These are phyloP conservation scores for Dendrocalamus sinicus DNA, from an alignment of 176 grass and related monocot species.

Conservation along the genomic window DNA sequence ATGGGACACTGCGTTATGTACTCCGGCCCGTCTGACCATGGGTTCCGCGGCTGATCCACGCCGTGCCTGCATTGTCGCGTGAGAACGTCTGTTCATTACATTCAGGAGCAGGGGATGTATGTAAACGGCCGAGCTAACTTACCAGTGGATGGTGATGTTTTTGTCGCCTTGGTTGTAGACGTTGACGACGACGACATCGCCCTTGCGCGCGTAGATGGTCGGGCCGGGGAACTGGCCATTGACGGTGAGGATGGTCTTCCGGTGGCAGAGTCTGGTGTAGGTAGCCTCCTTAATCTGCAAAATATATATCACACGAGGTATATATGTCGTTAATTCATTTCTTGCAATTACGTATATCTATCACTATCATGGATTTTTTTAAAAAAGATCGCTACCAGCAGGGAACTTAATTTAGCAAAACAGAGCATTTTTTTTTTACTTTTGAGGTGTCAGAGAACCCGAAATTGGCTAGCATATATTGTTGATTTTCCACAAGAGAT, in stretches of 20 bases:
- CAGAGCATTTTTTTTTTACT: too few species aligned
- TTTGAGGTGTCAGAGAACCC: too few species aligned
- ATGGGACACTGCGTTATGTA: conserved; percentile 35
- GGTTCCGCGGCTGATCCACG: conserved; percentile 61
- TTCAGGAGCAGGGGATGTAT: neutral
- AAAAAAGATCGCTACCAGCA: too few species aligned
- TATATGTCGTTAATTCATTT: neutral
- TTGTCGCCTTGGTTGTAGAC: conserved; percentile 65
- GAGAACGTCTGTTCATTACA: neutral
- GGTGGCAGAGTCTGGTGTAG: conserved; percentile 61
- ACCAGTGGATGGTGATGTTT: conserved; percentile 84
- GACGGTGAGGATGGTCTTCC: conserved; percentile 66
- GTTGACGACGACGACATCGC: conserved; percentile 58
- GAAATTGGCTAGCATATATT: too few species aligned
- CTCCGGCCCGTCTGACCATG: conserved; percentile 26
- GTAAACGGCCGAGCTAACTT: neutral
- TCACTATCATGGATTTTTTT: too few species aligned
- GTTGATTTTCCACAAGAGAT: too few species aligned
- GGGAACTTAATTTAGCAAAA: too few species aligned
- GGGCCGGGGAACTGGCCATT: conserved; percentile 76
- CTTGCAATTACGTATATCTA: too few species aligned
- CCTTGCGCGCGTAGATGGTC: conserved; percentile 62
- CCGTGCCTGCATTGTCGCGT: conserved; percentile 54
- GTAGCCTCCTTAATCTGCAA: conserved; percentile 61
- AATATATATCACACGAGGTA: neutral